phyloP scores from a whole-genome alignment of 2,329 filamentous ascomycete genomes.

The Neospermospora avenae region DNA sequence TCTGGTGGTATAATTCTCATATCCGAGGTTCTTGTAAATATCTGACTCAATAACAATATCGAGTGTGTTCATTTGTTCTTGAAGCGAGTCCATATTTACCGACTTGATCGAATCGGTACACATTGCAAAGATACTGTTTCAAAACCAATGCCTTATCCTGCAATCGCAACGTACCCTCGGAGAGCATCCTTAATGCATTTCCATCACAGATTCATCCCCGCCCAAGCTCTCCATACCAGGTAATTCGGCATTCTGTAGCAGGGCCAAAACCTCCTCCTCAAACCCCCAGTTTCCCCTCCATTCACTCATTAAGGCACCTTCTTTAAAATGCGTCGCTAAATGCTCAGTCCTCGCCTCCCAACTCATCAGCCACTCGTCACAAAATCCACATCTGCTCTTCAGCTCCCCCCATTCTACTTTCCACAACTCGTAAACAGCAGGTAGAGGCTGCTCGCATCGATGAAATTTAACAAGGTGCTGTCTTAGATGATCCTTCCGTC shows the following conservation, averaged over 20 bases:
- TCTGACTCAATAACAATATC: too few relatives aligned
- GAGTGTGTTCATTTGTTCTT: too few relatives aligned
- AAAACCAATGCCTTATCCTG: not conserved
- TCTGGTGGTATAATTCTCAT: too few relatives aligned
- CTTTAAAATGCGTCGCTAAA: conserved; percentile 6
- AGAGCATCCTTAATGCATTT: not conserved
- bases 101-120: too few relatives aligned
- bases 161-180: not conserved
- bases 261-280: not conserved
- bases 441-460: not conserved
- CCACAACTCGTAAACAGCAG: not conserved
- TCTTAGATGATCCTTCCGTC: not conserved
- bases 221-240: not conserved
- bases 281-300: conserved; percentile 1
- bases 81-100: too few relatives aligned
- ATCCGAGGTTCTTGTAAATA: too few relatives aligned
- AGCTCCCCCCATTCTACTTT: conserved; percentile 5
- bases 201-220: not conserved
- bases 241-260: conserved; percentile 2
- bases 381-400: conserved; percentile 1
- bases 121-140: too few relatives aligned
- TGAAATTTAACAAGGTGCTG: conserved; percentile 4
- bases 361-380: not conserved
- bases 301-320: not conserved
- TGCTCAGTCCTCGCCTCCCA: conserved; percentile 6